Percentiles rank a stretch among this genome's conserved stretches.
Conservation (phyloP, 2,329 filamentous ascomycete genomes). For the Balansia obtecta region DNA sequence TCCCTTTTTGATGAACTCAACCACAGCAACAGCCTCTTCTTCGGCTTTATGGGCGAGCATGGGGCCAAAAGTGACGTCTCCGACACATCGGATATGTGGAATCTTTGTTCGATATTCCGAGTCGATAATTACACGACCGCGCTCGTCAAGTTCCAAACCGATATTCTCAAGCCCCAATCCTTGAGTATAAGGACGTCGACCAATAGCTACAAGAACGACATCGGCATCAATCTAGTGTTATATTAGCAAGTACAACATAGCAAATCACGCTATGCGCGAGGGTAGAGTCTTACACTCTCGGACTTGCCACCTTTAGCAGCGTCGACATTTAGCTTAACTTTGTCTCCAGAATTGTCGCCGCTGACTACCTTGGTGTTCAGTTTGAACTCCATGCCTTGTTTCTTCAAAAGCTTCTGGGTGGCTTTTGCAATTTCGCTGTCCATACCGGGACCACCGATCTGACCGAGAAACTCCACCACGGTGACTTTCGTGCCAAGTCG, state of each 20-base stretch:
- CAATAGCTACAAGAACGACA: conserved; percentile 92
- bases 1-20: conserved; percentile 97
- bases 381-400: conserved; percentile 98
- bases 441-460: conserved; percentile 98
- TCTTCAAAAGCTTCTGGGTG: conserved; percentile 82
- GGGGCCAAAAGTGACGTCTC: conserved; percentile 91
- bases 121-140: conserved; percentile 91
- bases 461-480: conserved; percentile 88
- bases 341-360: conserved; percentile 69
- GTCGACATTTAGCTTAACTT: conserved; percentile 74
- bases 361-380: conserved; percentile 86
- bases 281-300: conserved; percentile 52
- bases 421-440: conserved; percentile 85
- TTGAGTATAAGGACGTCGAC: conserved; percentile 84
- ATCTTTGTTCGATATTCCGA: conserved; percentile 97
- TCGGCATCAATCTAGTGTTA: conserved; percentile 70
- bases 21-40: conserved; percentile 87
- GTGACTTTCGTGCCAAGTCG: conserved; percentile 88
- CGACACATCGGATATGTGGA: conserved; percentile 91
- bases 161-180: conserved; percentile 91
- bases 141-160: conserved; percentile 82
- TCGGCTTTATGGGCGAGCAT: conserved; percentile 99
- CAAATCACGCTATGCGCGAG: not conserved
- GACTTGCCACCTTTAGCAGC: conserved; percentile 92
- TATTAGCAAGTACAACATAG: conserved; percentile 10